phyloP scores from a whole-genome alignment of 306 rosid species.

The Begonia loranthoides region DNA sequence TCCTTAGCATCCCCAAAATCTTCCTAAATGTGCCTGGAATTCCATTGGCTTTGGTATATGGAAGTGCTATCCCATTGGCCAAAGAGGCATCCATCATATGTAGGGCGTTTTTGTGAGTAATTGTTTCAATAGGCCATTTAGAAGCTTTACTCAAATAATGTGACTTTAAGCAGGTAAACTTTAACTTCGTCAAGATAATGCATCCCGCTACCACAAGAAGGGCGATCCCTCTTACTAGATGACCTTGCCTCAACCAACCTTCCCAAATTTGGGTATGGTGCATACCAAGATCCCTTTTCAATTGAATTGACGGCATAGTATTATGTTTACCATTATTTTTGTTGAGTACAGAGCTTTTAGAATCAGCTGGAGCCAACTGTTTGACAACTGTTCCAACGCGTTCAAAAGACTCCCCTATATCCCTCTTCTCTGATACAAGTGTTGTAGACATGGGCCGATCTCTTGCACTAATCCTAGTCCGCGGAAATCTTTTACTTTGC shows the following conservation, averaged over 20 bases:
- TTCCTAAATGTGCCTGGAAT: slow-evolving; percentile 34
- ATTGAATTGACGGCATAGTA: slow-evolving; percentile 41
- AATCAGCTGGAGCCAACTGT: slow-evolving; percentile 69
- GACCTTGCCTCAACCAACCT: slow-evolving; percentile 23
- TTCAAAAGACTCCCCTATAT: slow-evolving; percentile 46
- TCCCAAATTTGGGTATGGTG: slow-evolving; percentile 44
- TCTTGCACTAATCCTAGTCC: slow-evolving; percentile 27
- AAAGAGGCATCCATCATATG: slow-evolving; percentile 36
- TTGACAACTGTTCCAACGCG: slow-evolving; percentile 60
- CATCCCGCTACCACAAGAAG: slow-evolving; percentile 51
- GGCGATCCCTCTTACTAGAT: slow-evolving; percentile 33
- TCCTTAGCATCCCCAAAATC: slow-evolving; percentile 30
- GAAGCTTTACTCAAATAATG: slow-evolving; percentile 33
- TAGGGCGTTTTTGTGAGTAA: slow-evolving; percentile 18
- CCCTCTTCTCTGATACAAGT: slow-evolving; percentile 43
- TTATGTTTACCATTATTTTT: slow-evolving; percentile 29
- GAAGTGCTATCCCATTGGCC: slow-evolving; percentile 33
- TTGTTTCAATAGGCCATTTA: slow-evolving; percentile 22
- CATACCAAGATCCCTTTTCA: slow-evolving; percentile 60
- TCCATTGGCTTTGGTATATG: slow-evolving; percentile 34
- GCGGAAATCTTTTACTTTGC: slow-evolving; percentile 35
- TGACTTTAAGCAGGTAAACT: slow-evolving; percentile 36
- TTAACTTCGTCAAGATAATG: slow-evolving; percentile 48
- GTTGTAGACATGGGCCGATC: slow-evolving; percentile 55
- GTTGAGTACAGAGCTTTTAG: slow-evolving; percentile 49